These are phyloP conservation scores for Monosporozyma aerobia DNA, from an alignment of 805 yeast species.

Conservation along the genomic window DNA sequence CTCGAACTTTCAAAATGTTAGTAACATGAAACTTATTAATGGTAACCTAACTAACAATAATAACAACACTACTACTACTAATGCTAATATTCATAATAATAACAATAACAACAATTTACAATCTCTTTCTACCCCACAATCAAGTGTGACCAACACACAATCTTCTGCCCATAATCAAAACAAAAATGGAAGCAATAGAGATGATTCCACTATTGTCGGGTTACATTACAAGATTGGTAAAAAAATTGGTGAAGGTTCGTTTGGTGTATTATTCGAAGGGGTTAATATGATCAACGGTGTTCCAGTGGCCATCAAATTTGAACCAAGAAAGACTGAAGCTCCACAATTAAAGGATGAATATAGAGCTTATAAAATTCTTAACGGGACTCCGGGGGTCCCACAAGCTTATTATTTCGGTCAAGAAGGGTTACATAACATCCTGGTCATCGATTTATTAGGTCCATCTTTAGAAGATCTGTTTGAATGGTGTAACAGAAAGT, in stretches of 20 bases:
- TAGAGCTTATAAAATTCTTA: slow-evolving; percentile 82
- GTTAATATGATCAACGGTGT: slow-evolving; percentile 82
- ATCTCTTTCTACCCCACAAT: slow-evolving; percentile 2
- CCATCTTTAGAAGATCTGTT: slow-evolving; percentile 93
- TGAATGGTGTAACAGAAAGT: slow-evolving; percentile 96
- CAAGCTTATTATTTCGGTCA: slow-evolving; percentile 97
- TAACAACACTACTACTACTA: not conserved
- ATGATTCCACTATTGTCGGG: slow-evolving; percentile 49
- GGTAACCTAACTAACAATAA: slow-evolving; percentile 7
- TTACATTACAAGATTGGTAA: slow-evolving; percentile 94
- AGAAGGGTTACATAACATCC: slow-evolving; percentile 91
- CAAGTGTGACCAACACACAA: slow-evolving; percentile 2
- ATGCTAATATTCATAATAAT: not conserved
- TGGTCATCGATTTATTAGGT: slow-evolving; percentile 89
- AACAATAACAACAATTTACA: not conserved
- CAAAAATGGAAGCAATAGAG: not conserved
- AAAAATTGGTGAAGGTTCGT: slow-evolving; percentile 97
- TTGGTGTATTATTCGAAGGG: slow-evolving; percentile 96
- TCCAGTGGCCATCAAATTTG: slow-evolving; percentile 94
- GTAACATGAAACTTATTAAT: slow-evolving; percentile 11
- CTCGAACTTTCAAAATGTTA: slow-evolving; percentile 4
- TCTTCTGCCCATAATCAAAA: not conserved
- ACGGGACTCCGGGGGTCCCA: slow-evolving; percentile 81
- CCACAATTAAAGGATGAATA: slow-evolving; percentile 96
- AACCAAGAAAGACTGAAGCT: slow-evolving; percentile 93